These are phyloP conservation scores for Cordyceps cicadae DNA, from an alignment of 2,329 filamentous ascomycete genomes.

Conservation along the genomic window DNA sequence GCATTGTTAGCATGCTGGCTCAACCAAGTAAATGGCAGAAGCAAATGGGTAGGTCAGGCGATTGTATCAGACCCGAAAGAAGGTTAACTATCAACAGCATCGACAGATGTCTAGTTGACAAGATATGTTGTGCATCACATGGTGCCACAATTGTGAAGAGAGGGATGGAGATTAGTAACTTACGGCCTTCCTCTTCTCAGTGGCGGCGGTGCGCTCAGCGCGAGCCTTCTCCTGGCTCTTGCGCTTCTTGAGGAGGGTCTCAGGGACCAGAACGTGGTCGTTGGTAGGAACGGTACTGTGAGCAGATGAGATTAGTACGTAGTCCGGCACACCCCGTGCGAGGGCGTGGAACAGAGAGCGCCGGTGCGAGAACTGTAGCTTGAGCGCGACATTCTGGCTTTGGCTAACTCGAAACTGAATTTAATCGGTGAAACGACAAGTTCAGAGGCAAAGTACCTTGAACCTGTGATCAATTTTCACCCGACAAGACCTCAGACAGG, in stretches of 20 bases:
- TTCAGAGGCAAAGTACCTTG: background rate
- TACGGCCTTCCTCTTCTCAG: conserved; percentile 87
- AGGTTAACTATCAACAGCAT: conserved; percentile 98
- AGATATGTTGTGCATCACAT: conserved; percentile 81
- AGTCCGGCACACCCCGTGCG: conserved; percentile 51
- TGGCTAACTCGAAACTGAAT: conserved; percentile 74
- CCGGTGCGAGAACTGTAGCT: conserved; percentile 90
- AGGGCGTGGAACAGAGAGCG: conserved; percentile 57
- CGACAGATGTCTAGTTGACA: conserved; percentile 89
- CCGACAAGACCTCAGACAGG: conserved; percentile 63
- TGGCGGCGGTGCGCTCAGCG: conserved; percentile 72
- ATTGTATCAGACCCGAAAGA: conserved; percentile 94
- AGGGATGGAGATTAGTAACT: conserved; percentile 29
- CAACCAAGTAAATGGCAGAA: background rate
- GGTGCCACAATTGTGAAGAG: conserved; percentile 25
- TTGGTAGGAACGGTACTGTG: conserved; percentile 81
- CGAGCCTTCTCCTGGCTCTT: conserved; percentile 99
- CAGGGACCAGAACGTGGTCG: conserved; percentile 93
- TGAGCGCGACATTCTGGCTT: conserved; percentile 84
- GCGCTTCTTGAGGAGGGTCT: conserved; percentile 99
- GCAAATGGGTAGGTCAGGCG: conserved; percentile 23
- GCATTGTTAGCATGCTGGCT: conserved; percentile 28
- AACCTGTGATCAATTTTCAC: conserved; percentile 42
- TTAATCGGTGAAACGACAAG: conserved; percentile 63
- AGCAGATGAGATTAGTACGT: conserved; percentile 66